Evolutionary conservation across 2,329 filamentous ascomycete species (phyloP), one percentile per base, ranked within the genome.

Genomic region (Scedosporium boydii): DNA sequence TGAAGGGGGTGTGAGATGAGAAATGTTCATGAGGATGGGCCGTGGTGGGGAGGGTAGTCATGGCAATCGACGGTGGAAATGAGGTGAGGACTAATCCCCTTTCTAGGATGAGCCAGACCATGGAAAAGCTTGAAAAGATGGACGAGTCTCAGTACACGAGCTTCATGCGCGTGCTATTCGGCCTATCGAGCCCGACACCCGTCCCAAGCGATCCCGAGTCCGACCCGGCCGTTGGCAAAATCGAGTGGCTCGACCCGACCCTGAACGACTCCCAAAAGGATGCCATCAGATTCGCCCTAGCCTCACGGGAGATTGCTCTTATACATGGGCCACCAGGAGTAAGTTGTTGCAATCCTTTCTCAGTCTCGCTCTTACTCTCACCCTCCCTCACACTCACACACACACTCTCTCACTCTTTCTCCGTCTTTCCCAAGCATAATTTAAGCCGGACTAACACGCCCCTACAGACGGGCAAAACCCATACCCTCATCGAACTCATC

Each of bases 401-500:
- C 23, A 29, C 6, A 38, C 14, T 12, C 10, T 21, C 44, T 44
- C 16, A n/a, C n/a, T 1, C n/a, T 1, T 27, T 14, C 3, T 4
- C 7, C 4, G 60, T 9, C 34, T 16, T 10, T 46, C 0, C 18
- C 44, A 23, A 7, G 14, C 29, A 27, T 48, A n/a, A 3, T 23
- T 23, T 12, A 38, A 38, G 34, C 34, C 10, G 12, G 29, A 59
- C 60, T 62, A 65, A 65, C 42, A 9, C 34, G 44, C 64, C 66
- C 58, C 26, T n/a, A 4, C 62, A 87, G 80, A 99, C 95, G 0
- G 95, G 95, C 58, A 99, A 99, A 74, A 99, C 95, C 0, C 93
- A 98, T 72, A 98, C 95, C 0, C 77, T 99, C 46, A 93, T 99
- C 64, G 95, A 99, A 74, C 80, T 99, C 12, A 96, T 99, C 64